Evolutionary conservation across 768 basidiomycete genomes (phyloP).

Genomic region (Tephrocybe sp.): DNA sequence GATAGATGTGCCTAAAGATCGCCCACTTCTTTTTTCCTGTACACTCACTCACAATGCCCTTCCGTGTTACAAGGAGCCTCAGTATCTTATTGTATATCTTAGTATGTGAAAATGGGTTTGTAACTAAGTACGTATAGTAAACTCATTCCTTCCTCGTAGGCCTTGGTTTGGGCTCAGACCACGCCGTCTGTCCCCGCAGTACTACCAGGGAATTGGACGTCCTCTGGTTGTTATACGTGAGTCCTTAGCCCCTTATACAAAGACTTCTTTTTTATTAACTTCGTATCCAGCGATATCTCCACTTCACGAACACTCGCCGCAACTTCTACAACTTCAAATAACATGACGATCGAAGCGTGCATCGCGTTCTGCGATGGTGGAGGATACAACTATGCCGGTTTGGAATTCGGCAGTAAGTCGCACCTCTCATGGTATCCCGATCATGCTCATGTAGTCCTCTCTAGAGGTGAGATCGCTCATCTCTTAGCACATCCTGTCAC

Average conservation of each 20-base stretch:
- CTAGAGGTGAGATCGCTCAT: constrained; percentile 13
- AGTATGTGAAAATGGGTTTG: background rate
- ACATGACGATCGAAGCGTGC: constrained; percentile 53
- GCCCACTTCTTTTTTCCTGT: background rate
- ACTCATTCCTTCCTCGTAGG: background rate
- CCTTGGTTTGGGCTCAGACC: background rate
- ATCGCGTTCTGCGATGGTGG: constrained; percentile 33
- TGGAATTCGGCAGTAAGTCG: constrained; percentile 54
- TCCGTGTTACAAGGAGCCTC: background rate
- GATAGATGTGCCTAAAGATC: background rate
- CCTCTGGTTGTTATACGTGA: constrained; percentile 10
- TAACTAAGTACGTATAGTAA: background rate
- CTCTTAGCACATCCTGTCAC: constrained; percentile 4
- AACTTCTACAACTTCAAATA: constrained; percentile 37
- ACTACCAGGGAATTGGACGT: constrained; percentile 9
- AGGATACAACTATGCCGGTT: constrained; percentile 55
- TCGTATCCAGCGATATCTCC: constrained; percentile 29
- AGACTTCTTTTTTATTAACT: background rate
- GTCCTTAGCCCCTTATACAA: background rate
- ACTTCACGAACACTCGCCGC: constrained; percentile 52
- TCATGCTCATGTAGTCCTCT: constrained; percentile 1
- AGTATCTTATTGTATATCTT: background rate
- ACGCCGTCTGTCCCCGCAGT: constrained; percentile 1
- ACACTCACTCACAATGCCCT: background rate
- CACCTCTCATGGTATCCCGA: background rate